phyloP scores from a whole-genome alignment of 1,139 yeast species.

The Pneumocystis carinii region DNA sequence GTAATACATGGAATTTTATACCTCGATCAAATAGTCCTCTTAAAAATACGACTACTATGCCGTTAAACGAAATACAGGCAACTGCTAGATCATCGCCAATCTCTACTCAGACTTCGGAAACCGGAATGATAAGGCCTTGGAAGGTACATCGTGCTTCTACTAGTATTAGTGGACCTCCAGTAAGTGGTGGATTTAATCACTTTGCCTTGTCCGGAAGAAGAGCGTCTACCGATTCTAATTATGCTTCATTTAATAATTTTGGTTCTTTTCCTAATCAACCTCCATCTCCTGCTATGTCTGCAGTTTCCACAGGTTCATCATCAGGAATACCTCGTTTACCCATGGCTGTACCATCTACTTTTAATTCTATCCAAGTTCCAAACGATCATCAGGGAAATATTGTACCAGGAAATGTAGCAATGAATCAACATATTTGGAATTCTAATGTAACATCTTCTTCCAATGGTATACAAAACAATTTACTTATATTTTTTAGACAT shows the following conservation, averaged over 20 bases:
- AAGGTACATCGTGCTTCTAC: neutral
- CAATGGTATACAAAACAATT: neutral
- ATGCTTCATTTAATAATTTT: neutral
- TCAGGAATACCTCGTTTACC: conserved; percentile 1
- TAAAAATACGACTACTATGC: neutral
- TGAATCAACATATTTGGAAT: neutral
- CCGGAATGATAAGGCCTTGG: neutral
- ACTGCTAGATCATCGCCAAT: neutral
- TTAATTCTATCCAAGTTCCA: neutral
- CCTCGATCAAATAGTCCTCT: conserved; percentile 1
- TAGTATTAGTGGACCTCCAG: neutral
- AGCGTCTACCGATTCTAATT: neutral
- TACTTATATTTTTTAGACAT: neutral
- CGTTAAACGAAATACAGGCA: neutral
- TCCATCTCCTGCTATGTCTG: neutral
- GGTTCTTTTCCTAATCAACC: neutral
- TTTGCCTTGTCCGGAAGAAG: neutral
- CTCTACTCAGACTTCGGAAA: neutral
- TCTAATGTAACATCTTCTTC: neutral
- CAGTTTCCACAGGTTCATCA: neutral
- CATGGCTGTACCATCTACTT: neutral
- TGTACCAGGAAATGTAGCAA: neutral
- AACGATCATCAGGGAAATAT: neutral
- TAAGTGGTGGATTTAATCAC: neutral
- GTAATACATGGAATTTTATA: neutral